Base-by-base conservation (phyloP, 352 stramenopile genomes). In the Peronosclerospora sorghi region DNA sequence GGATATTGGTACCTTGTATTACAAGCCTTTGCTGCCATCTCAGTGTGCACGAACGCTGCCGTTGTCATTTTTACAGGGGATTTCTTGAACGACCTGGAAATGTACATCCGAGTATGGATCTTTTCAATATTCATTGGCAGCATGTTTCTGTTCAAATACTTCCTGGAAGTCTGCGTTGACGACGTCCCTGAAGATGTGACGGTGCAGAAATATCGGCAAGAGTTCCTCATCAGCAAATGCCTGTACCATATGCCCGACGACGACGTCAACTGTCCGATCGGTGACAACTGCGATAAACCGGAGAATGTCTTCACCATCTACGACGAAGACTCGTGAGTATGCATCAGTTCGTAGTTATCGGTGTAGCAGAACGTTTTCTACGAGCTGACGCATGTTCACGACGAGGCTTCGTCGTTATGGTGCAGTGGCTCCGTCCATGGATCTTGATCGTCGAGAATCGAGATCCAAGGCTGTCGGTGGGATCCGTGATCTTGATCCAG, bases 1-100 rank as follows among this genome's bases (percentile, higher is more conserved):
- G 89, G 91, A 42, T 89, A 94, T 52, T 98, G 91, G 91, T 95
- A 92, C 51, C 58, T 76, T 21, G 74, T 96, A 37, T 58, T 97
- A 29, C 71, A 94, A 49, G 64, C 68, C 17, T 91, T 97, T 24
- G 76, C 89, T 28, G 92, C 80, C 48, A 81, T 94, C 46, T 86
- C 83, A 12, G 87, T 96, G 24, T 80, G 94, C 45, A 96, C 90
- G 0, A 98, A 98, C 58, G 84, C 72, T 43, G 76, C 86, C 13
- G 73, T 97, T 8, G 85, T 97, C 56, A 86, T 94, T 43, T 97
- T 96, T 63, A 96, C 89, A 13, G 82, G 70, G 34, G 73, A 86
- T 38, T 87, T 83, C 47, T 85, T 88, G 40, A 77, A 71, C 46
- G 51, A 62, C 13, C 21, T 81, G 26, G 62, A 65, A 26, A 71